Evolutionary conservation across 371 early-diverging fungal genomes (phyloP), one percentile per base, ranked within the genome.

Genomic region (Mucor lusitanicus): DNA sequence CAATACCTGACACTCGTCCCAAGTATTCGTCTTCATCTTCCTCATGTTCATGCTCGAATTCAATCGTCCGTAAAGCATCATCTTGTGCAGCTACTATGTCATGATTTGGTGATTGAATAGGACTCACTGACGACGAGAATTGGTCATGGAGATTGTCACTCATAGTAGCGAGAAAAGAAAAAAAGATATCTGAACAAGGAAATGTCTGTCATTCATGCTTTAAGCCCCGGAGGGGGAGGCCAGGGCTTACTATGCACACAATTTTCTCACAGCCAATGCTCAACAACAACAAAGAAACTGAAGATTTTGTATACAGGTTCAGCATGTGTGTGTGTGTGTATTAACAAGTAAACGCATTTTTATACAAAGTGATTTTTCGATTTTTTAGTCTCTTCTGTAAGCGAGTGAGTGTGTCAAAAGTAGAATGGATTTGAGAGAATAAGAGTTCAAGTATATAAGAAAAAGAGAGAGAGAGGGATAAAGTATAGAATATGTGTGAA

Each of bases 401-500:
- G 60, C 3, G 28, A 11, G 61, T 21, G 59, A 40, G 42, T 27
- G 40, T 0, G 8, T n/a, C 21, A 60, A 32, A 21, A 61, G 50
- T 25, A 19, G 23, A 12, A 12, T 50, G 23, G 37, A 11, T 21
- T 50, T 50, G 50, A 44, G 50, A 50, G 21, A 25, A 37, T 8
- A 13, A 25, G 25, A 50, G 50, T 50, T 50, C 50, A 50, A 55
- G 55, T 55, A 55, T 55, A 64, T 40, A 44, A 28, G 37, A 40
- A 42, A 54, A 17, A 64, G 44, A 61, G 23, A 62, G 23, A 62
- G 23, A 62, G 12, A 35, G 17, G 21, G 33, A 56, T 27, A 63
- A 28, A 23, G 53, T 39, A 59, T 39, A 59, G 5, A 42, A 17
- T 59, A 17, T 39, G 39, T 42, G 9, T 39, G 4, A 13, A 19